A percentile compares a stretch with the other conserved stretches of the same genome.
phyloP scores from a whole-genome alignment of 2,329 filamentous ascomycete genomes.

The Fusarium tjaetaba region DNA sequence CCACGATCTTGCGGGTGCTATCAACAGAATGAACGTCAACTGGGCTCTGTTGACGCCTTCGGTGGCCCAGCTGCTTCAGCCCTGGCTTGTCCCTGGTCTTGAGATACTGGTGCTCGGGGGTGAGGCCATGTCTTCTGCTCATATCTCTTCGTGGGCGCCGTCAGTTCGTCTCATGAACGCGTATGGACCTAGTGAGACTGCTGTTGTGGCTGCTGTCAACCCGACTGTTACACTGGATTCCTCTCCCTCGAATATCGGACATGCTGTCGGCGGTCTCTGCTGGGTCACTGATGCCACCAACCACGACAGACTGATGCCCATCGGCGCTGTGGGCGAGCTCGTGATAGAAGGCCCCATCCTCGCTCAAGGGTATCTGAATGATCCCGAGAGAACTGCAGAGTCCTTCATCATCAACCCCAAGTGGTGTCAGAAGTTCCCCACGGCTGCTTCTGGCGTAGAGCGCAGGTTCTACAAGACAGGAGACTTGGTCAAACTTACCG shows the following conservation, averaged over 20 bases:
- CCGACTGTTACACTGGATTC: neutral
- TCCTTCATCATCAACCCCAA: slow-evolving; percentile 40
- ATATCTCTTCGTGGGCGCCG: slow-evolving; percentile 26
- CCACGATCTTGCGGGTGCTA: slow-evolving; percentile 44
- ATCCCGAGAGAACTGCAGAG: slow-evolving; percentile 43
- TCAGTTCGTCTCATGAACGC: slow-evolving; percentile 34
- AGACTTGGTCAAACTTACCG: slow-evolving; percentile 36
- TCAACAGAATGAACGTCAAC: slow-evolving; percentile 25
- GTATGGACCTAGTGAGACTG: slow-evolving; percentile 36
- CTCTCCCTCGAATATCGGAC: slow-evolving; percentile 31
- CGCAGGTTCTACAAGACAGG: slow-evolving; percentile 38
- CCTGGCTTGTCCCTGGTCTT: slow-evolving; percentile 15
- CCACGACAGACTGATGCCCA: slow-evolving; percentile 39
- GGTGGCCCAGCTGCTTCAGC: slow-evolving; percentile 24
- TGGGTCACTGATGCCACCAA: slow-evolving; percentile 44
- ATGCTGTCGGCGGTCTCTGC: slow-evolving; percentile 18
- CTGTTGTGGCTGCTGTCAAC: slow-evolving; percentile 30
- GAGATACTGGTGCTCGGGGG: slow-evolving; percentile 34
- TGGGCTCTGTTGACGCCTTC: slow-evolving; percentile 38
- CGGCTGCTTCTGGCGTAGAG: accelerated
- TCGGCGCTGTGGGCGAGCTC: slow-evolving; percentile 48
- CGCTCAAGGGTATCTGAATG: slow-evolving; percentile 60
- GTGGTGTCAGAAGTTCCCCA: slow-evolving; percentile 9
- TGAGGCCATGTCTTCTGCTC: slow-evolving; percentile 35
- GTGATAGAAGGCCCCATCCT: slow-evolving; percentile 53